These are phyloP conservation scores for Gracilaria vermiculophylla DNA, from an alignment of 23 red algal genomes.

Conservation along the genomic window DNA sequence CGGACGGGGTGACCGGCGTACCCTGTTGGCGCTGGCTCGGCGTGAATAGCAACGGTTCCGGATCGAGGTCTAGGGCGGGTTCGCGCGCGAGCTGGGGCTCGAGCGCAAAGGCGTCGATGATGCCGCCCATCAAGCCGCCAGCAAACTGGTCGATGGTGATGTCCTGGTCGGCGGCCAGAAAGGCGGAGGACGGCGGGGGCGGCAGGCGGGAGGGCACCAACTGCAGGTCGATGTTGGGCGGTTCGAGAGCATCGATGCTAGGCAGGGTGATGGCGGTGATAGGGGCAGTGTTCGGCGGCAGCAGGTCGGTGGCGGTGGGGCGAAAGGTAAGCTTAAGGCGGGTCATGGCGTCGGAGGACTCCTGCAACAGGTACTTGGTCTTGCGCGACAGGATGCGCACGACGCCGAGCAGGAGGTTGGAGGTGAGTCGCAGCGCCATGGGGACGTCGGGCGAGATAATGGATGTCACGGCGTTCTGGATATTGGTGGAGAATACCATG, in stretches of 20 bases:
- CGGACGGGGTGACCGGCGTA: conserved; percentile 5
- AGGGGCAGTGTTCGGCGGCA: not conserved
- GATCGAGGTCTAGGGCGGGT: conserved; percentile 7
- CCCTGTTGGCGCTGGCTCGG: conserved; percentile 38
- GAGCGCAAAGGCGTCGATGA: conserved; percentile 44
- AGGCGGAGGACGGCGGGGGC: not conserved
- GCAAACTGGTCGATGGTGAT: conserved; percentile 63
- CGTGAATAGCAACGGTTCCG: conserved; percentile 52
- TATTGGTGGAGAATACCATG: conserved; percentile 78
- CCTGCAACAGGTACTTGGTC: conserved; percentile 79
- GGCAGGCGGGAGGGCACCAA: not conserved
- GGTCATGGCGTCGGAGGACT: conserved; percentile 78
- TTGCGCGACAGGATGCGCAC: conserved; percentile 76
- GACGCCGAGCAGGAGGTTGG: conserved; percentile 86
- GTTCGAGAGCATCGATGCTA: conserved; percentile 20
- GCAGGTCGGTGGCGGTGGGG: not conserved
- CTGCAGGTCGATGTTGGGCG: conserved; percentile 40
- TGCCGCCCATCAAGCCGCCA: conserved; percentile 38
- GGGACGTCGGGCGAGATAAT: conserved; percentile 76
- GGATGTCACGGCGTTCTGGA: conserved; percentile 30
- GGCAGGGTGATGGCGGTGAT: conserved; percentile 31
- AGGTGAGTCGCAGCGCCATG: conserved; percentile 90
- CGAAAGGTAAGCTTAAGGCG: conserved; percentile 46
- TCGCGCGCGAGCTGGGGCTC: conserved; percentile 6
- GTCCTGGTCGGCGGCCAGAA: conserved; percentile 50